These are phyloP conservation scores for Lactarius vividus DNA, from an alignment of 768 basidiomycete genomes.

Conservation along the genomic window DNA sequence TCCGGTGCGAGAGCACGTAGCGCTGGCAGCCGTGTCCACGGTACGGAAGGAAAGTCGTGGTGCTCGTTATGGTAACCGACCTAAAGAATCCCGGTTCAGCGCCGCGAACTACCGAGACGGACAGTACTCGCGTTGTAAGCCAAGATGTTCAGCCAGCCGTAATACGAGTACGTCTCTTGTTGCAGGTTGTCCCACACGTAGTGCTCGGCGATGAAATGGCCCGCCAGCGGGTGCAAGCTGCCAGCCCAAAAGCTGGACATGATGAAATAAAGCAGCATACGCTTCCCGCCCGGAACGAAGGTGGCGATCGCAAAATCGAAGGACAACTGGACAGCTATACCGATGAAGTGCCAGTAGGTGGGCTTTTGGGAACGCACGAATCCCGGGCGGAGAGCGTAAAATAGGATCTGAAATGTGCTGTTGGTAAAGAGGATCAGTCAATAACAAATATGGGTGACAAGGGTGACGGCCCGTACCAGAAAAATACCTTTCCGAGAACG, in stretches of 20 bases:
- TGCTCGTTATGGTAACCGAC: constrained; percentile 99
- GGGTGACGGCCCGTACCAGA: constrained; percentile 56
- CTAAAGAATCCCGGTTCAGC: constrained; percentile 38
- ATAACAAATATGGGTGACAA: background rate
- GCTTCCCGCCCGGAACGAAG: constrained; percentile 38
- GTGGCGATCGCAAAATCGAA: constrained; percentile 70
- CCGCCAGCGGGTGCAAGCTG: constrained; percentile 91
- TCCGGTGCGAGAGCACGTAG: constrained; percentile 84
- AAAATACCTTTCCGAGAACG: constrained; percentile 97
- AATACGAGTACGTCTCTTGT: constrained; percentile 98
- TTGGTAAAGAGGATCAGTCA: background rate
- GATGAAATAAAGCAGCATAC: constrained; percentile 75
- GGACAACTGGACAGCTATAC: constrained; percentile 62
- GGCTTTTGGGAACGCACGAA: constrained; percentile 82
- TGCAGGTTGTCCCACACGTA: constrained; percentile 89
- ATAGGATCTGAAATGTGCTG: constrained; percentile 96
- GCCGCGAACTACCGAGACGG: background rate
- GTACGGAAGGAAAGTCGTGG: constrained; percentile 95
- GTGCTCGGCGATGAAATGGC: constrained; percentile 97
- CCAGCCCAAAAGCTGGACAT: constrained; percentile 95
- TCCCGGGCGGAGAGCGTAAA: constrained; percentile 94
- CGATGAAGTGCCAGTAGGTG: constrained; percentile 83
- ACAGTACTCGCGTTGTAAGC: constrained; percentile 80
- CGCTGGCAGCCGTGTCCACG: constrained; percentile 90
- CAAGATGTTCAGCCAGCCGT: constrained; percentile 83